phyloP scores from a whole-genome alignment of 441 rosid genomes.

The Rhodomyrtus psidioides region DNA sequence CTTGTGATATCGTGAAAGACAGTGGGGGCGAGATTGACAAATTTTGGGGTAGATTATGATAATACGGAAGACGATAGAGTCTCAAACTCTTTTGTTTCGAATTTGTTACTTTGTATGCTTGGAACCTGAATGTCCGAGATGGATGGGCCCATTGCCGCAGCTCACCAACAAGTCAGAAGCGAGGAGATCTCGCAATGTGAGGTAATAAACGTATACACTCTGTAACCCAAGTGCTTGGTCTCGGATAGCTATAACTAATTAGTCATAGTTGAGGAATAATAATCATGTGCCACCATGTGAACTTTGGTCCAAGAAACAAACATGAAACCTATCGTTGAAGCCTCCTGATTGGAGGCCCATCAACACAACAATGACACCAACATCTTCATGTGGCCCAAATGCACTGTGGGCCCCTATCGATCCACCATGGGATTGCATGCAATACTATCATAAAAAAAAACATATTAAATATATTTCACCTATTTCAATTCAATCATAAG shows the following conservation, averaged over 20 bases:
- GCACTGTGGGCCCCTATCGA: neutral
- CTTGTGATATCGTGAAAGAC: too few species aligned
- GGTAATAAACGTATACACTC: neutral
- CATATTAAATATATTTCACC: too few species aligned
- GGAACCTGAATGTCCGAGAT: neutral
- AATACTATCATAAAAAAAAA: neutral
- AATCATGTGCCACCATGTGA: neutral
- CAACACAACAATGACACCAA: constrained; percentile 30
- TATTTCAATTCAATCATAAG: too few species aligned
- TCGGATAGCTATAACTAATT: neutral
- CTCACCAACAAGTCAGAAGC: neutral
- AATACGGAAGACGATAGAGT: too few species aligned
- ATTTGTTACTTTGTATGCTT: neutral
- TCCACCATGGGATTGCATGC: neutral
- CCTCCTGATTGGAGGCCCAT: constrained; percentile 44
- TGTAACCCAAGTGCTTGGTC: neutral
- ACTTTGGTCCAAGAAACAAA: neutral
- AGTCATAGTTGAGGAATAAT: neutral
- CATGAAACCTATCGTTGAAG: neutral
- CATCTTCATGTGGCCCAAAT: neutral
- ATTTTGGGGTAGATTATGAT: too few species aligned
- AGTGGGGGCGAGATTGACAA: too few species aligned
- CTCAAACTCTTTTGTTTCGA: neutral
- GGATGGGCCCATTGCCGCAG: neutral
- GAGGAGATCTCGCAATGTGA: neutral